A percentile compares a stretch with the other conserved stretches of the same genome.
phyloP scores from a whole-genome alignment of 1,284 basidiomycete genomes.

The Apiotrichum siamense region DNA sequence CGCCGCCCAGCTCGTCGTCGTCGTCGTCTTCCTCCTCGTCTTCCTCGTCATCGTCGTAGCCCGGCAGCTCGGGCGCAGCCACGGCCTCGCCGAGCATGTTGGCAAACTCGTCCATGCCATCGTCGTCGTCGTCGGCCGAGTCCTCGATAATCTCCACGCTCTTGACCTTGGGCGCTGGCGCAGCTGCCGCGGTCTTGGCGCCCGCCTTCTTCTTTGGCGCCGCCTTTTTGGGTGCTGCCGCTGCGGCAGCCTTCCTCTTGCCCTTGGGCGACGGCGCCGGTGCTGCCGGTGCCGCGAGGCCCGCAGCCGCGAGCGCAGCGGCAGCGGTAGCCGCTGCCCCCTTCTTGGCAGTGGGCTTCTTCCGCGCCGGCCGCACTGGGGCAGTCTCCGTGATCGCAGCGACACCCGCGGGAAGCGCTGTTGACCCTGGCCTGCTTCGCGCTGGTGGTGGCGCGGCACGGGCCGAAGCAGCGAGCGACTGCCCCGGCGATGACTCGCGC shows the following conservation, averaged over 20 bases:
- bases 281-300: neutral
- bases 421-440: neutral
- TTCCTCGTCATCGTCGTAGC: constrained; percentile 28
- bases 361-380: constrained; percentile 2
- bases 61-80: constrained; percentile 8
- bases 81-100: constrained; percentile 34
- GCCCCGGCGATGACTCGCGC: neutral
- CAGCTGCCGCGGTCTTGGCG: constrained; percentile 2
- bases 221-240: constrained; percentile 14
- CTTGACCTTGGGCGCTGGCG: constrained; percentile 28
- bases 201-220: constrained; percentile 12
- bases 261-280: neutral
- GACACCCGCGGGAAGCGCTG: neutral
- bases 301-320: neutral
- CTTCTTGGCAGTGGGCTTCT: constrained; percentile 7
- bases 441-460: neutral
- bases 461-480: neutral
- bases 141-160: constrained; percentile 41
- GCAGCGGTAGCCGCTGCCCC: neutral
- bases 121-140: constrained; percentile 40
- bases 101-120: constrained; percentile 39
- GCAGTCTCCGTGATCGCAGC: neutral
- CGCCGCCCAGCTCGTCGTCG: constrained; percentile 35
- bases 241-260: constrained; percentile 6
- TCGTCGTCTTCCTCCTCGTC: constrained; percentile 33